Conservation (phyloP, 2,329 filamentous ascomycete genomes). For the Gaeumannomyces tritici region DNA sequence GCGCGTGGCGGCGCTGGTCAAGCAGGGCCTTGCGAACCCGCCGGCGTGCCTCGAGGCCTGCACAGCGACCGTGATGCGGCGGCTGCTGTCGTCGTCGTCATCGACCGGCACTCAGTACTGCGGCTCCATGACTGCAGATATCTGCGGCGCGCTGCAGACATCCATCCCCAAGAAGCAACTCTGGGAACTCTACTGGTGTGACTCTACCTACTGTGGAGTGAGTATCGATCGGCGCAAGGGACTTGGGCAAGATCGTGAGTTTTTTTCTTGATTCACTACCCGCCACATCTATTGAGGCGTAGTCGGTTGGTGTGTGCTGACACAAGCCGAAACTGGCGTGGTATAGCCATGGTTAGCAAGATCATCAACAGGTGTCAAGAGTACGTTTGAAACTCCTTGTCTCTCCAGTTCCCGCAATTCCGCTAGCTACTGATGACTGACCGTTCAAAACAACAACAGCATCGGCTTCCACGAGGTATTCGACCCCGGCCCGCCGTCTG, state of each 20-base stretch:
- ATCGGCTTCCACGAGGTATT: constrained; percentile 18
- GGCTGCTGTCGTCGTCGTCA: neutral
- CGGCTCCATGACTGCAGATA: neutral
- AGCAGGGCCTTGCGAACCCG: neutral
- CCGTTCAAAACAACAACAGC: constrained; percentile 4
- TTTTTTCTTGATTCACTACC: constrained; percentile 4
- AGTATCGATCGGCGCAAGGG: constrained; percentile 18
- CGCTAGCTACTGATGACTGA: neutral
- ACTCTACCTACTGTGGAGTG: constrained; percentile 39
- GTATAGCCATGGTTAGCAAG: constrained; percentile 37
- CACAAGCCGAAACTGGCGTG: neutral
- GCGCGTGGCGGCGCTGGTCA: neutral
- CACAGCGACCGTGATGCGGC: neutral
- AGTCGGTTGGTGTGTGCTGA: neutral
- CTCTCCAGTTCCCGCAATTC: neutral
- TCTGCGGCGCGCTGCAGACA: constrained; percentile 5
- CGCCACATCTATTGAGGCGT: neutral
- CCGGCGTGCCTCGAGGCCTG: neutral
- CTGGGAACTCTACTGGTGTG: constrained; percentile 41
- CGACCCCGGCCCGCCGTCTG: constrained; percentile 26
- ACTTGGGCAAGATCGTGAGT: constrained; percentile 35
- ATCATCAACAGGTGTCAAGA: constrained; percentile 41
- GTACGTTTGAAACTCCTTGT: constrained; percentile 23
- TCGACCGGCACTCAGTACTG: neutral
- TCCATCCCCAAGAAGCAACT: constrained; percentile 19